A percentile compares a stretch with the other conserved stretches of the same genome.
These are phyloP conservation scores for Monosporozyma aquatica DNA, from an alignment of 805 yeast genomes.

Conservation along the genomic window DNA sequence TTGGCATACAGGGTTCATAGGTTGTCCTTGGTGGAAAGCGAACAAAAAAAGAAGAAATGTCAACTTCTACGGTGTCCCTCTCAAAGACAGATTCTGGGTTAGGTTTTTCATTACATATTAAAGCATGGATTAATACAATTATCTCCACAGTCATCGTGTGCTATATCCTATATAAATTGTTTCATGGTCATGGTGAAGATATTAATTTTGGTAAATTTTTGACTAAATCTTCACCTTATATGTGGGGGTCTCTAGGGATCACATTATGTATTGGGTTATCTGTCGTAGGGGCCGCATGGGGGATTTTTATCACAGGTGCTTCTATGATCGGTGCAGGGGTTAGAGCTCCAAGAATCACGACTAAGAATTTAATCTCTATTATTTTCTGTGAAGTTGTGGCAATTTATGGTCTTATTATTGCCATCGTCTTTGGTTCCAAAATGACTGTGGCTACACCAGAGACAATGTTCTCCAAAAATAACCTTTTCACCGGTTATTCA, in stretches of 20 bases:
- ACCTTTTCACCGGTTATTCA: constrained; percentile 89
- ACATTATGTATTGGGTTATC: constrained; percentile 86
- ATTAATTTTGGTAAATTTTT: constrained; percentile 89
- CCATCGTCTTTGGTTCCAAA: constrained; percentile 92
- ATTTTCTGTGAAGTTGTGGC: constrained; percentile 99
- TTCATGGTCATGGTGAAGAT: constrained; percentile 86
- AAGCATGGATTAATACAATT: constrained; percentile 16
- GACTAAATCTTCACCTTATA: constrained; percentile 79
- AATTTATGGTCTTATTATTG: constrained; percentile 93
- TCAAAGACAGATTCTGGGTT: constrained; percentile 3
- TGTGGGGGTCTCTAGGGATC: constrained; percentile 94
- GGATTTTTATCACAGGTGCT: constrained; percentile 91
- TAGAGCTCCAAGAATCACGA: constrained; percentile 92
- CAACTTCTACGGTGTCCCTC: neutral
- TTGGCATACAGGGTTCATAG: too few relatives aligned
- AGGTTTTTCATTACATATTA: constrained; percentile 13
- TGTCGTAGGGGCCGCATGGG: constrained; percentile 99
- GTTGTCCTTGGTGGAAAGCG: too few relatives aligned
- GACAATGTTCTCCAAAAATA: constrained; percentile 63
- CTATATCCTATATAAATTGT: constrained; percentile 37
- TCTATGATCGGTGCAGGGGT: constrained; percentile 97
- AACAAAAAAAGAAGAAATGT: too few relatives aligned
- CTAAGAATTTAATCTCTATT: constrained; percentile 91
- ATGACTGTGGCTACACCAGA: constrained; percentile 58
- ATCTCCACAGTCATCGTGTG: constrained; percentile 16